Evolutionary conservation across 2,329 filamentous ascomycete species (phyloP), one percentile per base, ranked within the genome.

Genomic region (Aspergillus amoenus): DNA sequence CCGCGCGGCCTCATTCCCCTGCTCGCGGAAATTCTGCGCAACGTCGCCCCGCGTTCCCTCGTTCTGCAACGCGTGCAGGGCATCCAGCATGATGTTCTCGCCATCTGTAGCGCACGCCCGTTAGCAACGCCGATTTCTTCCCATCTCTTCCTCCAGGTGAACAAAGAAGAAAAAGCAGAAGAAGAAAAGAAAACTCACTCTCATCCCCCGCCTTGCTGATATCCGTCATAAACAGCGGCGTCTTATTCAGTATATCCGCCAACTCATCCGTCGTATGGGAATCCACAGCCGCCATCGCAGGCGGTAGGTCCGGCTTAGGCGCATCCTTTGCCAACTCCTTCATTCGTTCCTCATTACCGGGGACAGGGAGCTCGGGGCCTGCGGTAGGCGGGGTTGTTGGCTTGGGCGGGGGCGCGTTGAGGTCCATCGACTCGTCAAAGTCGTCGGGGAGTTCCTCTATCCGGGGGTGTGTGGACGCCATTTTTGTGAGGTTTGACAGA

Each of bases 161-260:
- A 18, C 18, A 4, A 30, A 30, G 27, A 11, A 30, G 27, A 30
- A 27, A 8, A 27, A 27, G 5, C 4, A 24, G 24, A 24, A 24
- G 24, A 24, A 24, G 32, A 30, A 44, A 7, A 13, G 8, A 42
- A 42, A 39, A 67, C 73, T 27, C 68, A 78, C 82, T 80, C 60
- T 81, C 80, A 56, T 81, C 82, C 52, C 81, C 81, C 12, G 81
- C 82, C 58, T 84, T 82, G 57, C 84, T 90, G 34, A 97, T 82
- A 64, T 90, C 88, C 30, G 92, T 97, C 94, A 99, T 99, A 81
- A 99, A 99, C 39, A 99, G 83, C 6, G 94, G 94, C 47, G 84
- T 82, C 62, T 86, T 84, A 68, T 88, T 89, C 76, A 90, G 79
- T 66, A 88, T 84, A 46, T 80, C 77, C 41, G 87, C 68, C 37